phyloP scores from a whole-genome alignment of 768 basidiomycete genomes.

The Leccinum truebloodii region DNA sequence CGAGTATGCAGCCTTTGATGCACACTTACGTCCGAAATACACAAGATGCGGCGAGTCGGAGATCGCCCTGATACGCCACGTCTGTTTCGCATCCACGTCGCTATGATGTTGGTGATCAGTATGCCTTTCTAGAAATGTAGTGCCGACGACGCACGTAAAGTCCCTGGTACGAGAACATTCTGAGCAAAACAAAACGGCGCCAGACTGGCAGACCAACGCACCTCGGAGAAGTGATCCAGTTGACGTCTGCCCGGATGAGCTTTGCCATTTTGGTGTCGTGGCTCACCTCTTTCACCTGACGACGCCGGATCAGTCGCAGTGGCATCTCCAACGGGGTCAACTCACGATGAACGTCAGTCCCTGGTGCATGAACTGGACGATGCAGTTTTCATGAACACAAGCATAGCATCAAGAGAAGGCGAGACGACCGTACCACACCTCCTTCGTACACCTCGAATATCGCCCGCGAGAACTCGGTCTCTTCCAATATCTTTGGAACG shows the following conservation, averaged over 20 bases:
- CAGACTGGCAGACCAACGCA: constrained; percentile 23
- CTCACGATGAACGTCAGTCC: constrained; percentile 77
- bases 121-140: not conserved
- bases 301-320: constrained; percentile 6
- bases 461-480: constrained; percentile 80
- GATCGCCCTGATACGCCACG: constrained; percentile 70
- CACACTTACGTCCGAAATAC: constrained; percentile 70
- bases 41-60: constrained; percentile 53
- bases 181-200: not conserved
- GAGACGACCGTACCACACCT: constrained; percentile 58
- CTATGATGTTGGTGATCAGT: constrained; percentile 37
- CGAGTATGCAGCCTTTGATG: not conserved
- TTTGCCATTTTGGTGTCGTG: constrained; percentile 77
- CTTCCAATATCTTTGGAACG: constrained; percentile 59
- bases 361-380: constrained; percentile 79
- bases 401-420: not conserved
- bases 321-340: not conserved
- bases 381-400: too few species aligned
- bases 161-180: constrained; percentile 46
- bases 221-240: constrained; percentile 80
- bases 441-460: constrained; percentile 91
- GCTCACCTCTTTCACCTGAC: constrained; percentile 72
- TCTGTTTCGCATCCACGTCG: constrained; percentile 75
- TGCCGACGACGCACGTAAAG: constrained; percentile 56
- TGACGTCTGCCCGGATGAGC: constrained; percentile 73